phyloP scores from a whole-genome alignment of 2,329 filamentous ascomycete genomes.

The Rhinocladiella similis region DNA sequence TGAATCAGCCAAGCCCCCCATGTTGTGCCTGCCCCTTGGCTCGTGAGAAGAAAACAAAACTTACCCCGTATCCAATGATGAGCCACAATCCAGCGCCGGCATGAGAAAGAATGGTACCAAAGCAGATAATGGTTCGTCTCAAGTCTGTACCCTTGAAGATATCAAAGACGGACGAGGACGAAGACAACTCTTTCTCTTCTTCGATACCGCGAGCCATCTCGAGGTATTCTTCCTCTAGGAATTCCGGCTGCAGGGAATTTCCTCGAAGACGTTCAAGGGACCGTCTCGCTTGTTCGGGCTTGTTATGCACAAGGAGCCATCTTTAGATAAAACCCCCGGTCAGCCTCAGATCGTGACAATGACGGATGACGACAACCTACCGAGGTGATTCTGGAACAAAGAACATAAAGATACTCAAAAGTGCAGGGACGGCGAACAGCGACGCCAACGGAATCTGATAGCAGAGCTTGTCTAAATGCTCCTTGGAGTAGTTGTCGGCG shows the following conservation, averaged over 20 bases:
- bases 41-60: background rate
- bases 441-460: slow-evolving; percentile 52
- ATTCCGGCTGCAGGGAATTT: slow-evolving; percentile 7
- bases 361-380: slow-evolving; percentile 27
- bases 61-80: slow-evolving; percentile 10
- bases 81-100: slow-evolving; percentile 15
- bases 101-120: slow-evolving; percentile 54
- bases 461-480: slow-evolving; percentile 39
- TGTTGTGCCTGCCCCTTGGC: too few relatives aligned
- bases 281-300: slow-evolving; percentile 15
- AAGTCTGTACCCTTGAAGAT: slow-evolving; percentile 35
- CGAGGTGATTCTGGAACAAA: slow-evolving; percentile 51
- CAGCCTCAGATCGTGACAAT: background rate
- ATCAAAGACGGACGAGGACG: slow-evolving; percentile 29
- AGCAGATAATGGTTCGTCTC: slow-evolving; percentile 46
- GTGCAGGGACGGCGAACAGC: slow-evolving; percentile 48
- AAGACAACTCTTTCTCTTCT: slow-evolving; percentile 16
- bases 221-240: slow-evolving; percentile 21
- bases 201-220: slow-evolving; percentile 28
- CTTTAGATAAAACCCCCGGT: background rate
- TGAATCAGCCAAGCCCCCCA: too few relatives aligned
- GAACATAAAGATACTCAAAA: slow-evolving; percentile 47
- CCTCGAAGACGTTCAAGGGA: slow-evolving; percentile 17
- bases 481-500: slow-evolving; percentile 44
- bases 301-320: slow-evolving; percentile 24